Evolutionary conservation across 148 eudicot genomes (phyloP).

Genomic region (Chenopodium quinoa): DNA sequence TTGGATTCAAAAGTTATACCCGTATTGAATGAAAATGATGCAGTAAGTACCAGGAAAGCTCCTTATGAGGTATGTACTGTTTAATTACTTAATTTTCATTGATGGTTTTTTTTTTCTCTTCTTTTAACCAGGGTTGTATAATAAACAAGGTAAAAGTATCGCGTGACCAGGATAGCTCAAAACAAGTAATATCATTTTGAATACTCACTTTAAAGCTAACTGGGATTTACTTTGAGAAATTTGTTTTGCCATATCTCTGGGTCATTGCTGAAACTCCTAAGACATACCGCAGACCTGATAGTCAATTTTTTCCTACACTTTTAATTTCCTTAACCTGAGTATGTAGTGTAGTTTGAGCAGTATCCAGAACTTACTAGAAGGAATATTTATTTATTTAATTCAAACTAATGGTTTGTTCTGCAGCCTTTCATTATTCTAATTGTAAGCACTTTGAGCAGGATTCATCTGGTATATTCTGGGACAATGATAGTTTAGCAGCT

Average conservation of each 20-base stretch:
- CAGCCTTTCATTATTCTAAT: constrained; percentile 18
- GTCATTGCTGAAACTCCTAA: constrained; percentile 18
- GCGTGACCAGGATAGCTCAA: constrained; percentile 34
- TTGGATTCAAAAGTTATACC: constrained; percentile 71
- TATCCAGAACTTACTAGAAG: not conserved
- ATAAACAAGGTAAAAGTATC: constrained; percentile 32
- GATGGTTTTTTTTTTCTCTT: constrained; percentile 28
- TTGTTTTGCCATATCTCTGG: constrained; percentile 3
- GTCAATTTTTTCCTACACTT: not conserved
- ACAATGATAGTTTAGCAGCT: constrained; percentile 94
- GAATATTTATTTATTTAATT: not conserved
- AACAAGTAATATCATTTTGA: constrained; percentile 34
- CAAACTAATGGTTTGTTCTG: constrained; percentile 7
- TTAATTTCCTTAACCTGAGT: not conserved
- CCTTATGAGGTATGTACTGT: constrained; percentile 79
- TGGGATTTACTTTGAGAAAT: constrained; percentile 9
- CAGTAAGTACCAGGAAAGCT: constrained; percentile 93
- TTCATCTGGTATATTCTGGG: constrained; percentile 98
- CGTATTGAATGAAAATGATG: constrained; percentile 93
- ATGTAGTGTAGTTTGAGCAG: not conserved
- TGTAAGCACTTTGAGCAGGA: constrained; percentile 54
- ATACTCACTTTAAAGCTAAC: constrained; percentile 18
- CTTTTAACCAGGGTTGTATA: constrained; percentile 32
- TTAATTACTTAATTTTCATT: constrained; percentile 19
- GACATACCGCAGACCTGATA: constrained; percentile 14